Evolutionary conservation across 768 basidiomycete species (phyloP), one percentile per base, ranked within the genome.

Genomic region (Wakefieldia striispora): DNA sequence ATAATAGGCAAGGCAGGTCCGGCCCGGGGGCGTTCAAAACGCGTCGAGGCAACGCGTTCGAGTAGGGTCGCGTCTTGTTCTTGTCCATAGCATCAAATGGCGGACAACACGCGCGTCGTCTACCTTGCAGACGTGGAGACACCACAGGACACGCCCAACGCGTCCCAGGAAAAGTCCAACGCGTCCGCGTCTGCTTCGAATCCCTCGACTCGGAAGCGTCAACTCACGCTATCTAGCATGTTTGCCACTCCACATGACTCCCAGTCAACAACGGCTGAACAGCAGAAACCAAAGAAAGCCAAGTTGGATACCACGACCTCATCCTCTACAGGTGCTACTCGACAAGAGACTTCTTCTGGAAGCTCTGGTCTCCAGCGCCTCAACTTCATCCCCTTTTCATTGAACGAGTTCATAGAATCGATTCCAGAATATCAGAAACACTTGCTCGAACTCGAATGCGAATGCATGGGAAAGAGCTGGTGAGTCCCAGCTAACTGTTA

Each of bases 381-480:
- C 29, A 86, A 88, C 61, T 75, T 80, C 11, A 83, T 89, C 37
- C 83, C 86, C 9, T 88, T 89, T 65, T 86, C 84, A 24, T 52
- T 79, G 55, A 72, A 70, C 11, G 75, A 72, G 23, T 89, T 75
- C 58, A 55, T 70, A 35, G 76, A 75, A 4, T 75, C 79, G 4
- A 64, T 88, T 41, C 72, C 78, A 9, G 80, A 82, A 17, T 79
- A 86, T 45, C 74, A 83, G 56, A 78, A 69, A 45, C 64, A 72
- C 16, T 68, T 90, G 14, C 75, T 92, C 33, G 65, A 69, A 35
- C 77, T 92, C 19, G 89, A 91, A 65, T 82, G 80, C 57, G 80
- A 84, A 37, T 77, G 76, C n/a, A 79, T 91, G 77, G 82, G 83
- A 19, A 81, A 80, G 63, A 84, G 82, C 57, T 88, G 87, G 86